A percentile compares a stretch with the other conserved stretches of the same genome.
Evolutionary conservation across 1,284 basidiomycete species (phyloP).

Genomic region (Vanrija sp.): DNA sequence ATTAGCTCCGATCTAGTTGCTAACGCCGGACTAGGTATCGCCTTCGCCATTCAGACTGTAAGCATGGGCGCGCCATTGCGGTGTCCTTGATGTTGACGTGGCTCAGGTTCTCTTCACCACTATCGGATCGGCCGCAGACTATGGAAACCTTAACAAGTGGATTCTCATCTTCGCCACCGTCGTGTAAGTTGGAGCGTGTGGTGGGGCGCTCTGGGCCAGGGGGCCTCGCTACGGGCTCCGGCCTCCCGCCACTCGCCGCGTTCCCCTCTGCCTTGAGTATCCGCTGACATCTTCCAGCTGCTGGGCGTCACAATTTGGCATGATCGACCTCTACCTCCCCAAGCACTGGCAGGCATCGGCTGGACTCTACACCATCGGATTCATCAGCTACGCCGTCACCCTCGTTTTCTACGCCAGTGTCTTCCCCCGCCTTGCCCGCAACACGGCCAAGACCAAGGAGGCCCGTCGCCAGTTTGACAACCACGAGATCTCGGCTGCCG

Average conservation of each 20-base stretch:
- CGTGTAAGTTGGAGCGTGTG: conserved; percentile 31
- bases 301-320: conserved; percentile 72
- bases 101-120: conserved; percentile 75
- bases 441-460: conserved; percentile 62
- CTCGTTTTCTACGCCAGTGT: conserved; percentile 67
- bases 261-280: too few relatives aligned
- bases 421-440: conserved; percentile 75
- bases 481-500: conserved; percentile 58
- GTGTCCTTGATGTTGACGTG: conserved; percentile 57
- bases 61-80: conserved; percentile 55
- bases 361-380: conserved; percentile 67
- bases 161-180: conserved; percentile 62
- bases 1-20: too few relatives aligned
- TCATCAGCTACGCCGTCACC: conserved; percentile 53
- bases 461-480: conserved; percentile 58
- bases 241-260: too few relatives aligned
- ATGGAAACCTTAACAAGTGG: conserved; percentile 70
- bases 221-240: too few relatives aligned
- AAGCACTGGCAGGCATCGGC: conserved; percentile 66
- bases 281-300: conserved; percentile 43
- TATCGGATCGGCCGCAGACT: conserved; percentile 74
- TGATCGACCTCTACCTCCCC: conserved; percentile 56
- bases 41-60: conserved; percentile 58
- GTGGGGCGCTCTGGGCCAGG: too few relatives aligned
- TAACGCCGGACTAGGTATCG: background rate